Conservation (phyloP, 139 green algal species). For the Coelastrella sp. region DNA sequence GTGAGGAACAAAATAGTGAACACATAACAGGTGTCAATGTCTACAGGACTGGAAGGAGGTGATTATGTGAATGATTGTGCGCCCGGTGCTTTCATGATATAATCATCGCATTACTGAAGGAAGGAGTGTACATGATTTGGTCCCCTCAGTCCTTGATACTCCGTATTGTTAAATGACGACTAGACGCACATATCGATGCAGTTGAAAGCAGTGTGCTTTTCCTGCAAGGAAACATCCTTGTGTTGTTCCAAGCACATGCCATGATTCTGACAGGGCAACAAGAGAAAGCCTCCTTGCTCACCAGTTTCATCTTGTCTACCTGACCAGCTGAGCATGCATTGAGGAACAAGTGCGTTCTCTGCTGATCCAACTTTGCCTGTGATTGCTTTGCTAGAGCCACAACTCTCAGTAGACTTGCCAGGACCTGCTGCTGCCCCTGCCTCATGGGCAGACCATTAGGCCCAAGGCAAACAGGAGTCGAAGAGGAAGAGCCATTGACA, state of each 20-base stretch:
- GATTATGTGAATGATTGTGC: too few species aligned
- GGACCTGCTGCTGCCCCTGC: slow-evolving; percentile 19
- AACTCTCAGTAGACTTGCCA: slow-evolving; percentile 38
- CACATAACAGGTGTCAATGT: not conserved
- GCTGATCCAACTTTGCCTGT: slow-evolving; percentile 6
- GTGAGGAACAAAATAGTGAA: not conserved
- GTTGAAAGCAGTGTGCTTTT: too few species aligned
- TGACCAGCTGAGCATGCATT: slow-evolving; percentile 15
- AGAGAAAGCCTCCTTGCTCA: not conserved
- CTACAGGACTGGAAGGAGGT: not conserved
- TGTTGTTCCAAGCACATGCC: not conserved
- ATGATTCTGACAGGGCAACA: not conserved
- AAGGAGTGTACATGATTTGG: too few species aligned
- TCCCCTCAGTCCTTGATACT: too few species aligned
- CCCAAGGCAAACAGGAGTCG: not conserved
- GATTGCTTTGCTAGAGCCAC: not conserved
- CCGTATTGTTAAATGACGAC: too few species aligned
- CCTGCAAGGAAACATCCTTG: not conserved
- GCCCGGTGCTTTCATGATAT: not conserved
- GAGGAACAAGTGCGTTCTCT: slow-evolving; percentile 23
- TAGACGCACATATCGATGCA: too few species aligned
- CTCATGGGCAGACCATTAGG: slow-evolving; percentile 4
- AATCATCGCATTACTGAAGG: too few species aligned
- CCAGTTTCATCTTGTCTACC: not conserved
- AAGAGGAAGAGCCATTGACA: not conserved